These are phyloP conservation scores for Glycine soja DNA, from an alignment of 306 rosid genomes.

Conservation along the genomic window DNA sequence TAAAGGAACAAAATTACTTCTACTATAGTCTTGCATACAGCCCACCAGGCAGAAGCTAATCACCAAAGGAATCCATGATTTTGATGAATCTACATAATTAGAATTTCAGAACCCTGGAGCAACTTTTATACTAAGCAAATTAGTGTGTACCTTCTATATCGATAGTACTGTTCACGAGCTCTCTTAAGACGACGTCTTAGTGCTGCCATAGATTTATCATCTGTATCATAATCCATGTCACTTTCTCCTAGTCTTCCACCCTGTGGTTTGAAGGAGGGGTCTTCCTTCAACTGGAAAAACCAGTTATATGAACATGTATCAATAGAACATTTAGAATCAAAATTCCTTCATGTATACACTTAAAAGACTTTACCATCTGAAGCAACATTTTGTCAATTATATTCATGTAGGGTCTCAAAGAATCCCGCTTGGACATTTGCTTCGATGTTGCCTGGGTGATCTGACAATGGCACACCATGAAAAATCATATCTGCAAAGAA, in stretches of 20 bases:
- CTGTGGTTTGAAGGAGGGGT: conserved; percentile 96
- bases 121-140: conserved; percentile 11
- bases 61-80: background rate
- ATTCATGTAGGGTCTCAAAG: conserved; percentile 92
- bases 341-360: background rate
- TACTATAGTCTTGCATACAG: background rate
- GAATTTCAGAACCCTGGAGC: conserved; percentile 19
- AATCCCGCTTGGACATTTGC: conserved; percentile 98
- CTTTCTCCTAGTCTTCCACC: conserved; percentile 93
- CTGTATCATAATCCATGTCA: conserved; percentile 96
- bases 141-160: conserved; percentile 77
- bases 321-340: conserved; percentile 35
- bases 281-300: conserved; percentile 76
- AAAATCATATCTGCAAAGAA: conserved; percentile 59
- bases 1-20: background rate
- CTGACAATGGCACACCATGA: conserved; percentile 67
- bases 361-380: conserved; percentile 67
- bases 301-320: conserved; percentile 34
- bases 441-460: conserved; percentile 97
- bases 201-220: conserved; percentile 92
- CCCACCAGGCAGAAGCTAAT: background rate
- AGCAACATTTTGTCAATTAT: conserved; percentile 78
- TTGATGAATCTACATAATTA: conserved; percentile 1
- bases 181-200: conserved; percentile 87
- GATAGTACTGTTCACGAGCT: conserved; percentile 82